Evolutionary conservation across 2,329 filamentous ascomycete species (phyloP).

Genomic region (Aspergillus bombycis): DNA sequence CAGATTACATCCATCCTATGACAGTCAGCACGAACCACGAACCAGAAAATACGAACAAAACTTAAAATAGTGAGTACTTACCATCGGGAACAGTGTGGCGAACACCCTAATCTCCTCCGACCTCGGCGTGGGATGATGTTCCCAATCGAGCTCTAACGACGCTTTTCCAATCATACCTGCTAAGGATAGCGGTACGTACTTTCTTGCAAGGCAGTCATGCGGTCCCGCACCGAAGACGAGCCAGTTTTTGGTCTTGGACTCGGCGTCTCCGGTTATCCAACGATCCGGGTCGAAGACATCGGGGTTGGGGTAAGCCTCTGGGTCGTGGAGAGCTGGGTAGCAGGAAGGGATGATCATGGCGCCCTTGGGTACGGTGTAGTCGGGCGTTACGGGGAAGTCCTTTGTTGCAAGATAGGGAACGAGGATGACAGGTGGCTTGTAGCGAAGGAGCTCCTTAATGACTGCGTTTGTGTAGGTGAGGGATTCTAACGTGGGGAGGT

Average conservation of each 20-base stretch:
- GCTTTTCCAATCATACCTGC: conserved; percentile 59
- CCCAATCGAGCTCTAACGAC: conserved; percentile 54
- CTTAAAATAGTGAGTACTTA: conserved; percentile 30
- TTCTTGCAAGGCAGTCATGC: conserved; percentile 55
- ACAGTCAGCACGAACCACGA: not conserved
- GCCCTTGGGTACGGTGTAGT: conserved; percentile 55
- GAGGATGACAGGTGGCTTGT: conserved; percentile 58
- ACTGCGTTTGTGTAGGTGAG: conserved; percentile 58
- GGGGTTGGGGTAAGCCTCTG: conserved; percentile 51
- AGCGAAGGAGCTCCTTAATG: conserved; percentile 57
- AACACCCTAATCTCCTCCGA: conserved; percentile 58
- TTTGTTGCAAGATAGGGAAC: conserved; percentile 57
- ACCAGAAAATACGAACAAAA: not conserved
- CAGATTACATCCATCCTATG: conserved; percentile 5
- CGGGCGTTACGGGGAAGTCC: conserved; percentile 50
- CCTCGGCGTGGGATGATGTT: conserved; percentile 51
- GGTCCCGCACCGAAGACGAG: conserved; percentile 57
- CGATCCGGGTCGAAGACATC: conserved; percentile 55
- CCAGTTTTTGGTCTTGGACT: conserved; percentile 57
- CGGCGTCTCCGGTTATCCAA: conserved; percentile 57
- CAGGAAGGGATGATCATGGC: conserved; percentile 56
- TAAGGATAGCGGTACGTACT: conserved; percentile 56
- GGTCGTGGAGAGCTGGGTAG: conserved; percentile 56
- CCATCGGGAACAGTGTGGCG: conserved; percentile 55
- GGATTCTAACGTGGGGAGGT: conserved; percentile 53